Conservation (phyloP, 192 early-diverging fungal species). For the Gaertneriomyces sp. region DNA sequence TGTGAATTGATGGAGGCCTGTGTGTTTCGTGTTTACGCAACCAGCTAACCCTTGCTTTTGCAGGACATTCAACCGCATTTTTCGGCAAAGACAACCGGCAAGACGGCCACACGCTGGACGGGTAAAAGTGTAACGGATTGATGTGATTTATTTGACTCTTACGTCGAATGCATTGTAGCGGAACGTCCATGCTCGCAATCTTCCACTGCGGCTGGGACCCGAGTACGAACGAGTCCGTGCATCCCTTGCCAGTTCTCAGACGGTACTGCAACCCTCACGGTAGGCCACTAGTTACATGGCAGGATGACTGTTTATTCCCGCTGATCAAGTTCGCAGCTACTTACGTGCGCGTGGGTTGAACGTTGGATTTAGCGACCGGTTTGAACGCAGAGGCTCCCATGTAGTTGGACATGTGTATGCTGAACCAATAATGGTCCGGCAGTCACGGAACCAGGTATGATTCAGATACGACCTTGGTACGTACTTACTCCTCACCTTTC, state of each 20-base stretch:
- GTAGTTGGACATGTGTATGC: constrained; percentile 32
- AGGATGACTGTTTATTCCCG: background rate
- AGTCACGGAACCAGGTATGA: constrained; percentile 15
- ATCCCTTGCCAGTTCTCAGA: constrained; percentile 25
- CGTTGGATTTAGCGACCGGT: constrained; percentile 26
- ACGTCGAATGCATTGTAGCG: background rate
- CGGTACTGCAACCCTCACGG: constrained; percentile 40
- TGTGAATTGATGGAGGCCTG: constrained; percentile 17
- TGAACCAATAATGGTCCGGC: constrained; percentile 39
- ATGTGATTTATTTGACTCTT: background rate
- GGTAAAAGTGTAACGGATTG: background rate
- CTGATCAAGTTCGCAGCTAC: constrained; percentile 24
- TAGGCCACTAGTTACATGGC: background rate
- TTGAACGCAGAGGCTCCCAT: constrained; percentile 2
- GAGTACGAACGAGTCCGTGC: constrained; percentile 2
- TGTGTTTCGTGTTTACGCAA: background rate
- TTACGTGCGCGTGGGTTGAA: constrained; percentile 40
- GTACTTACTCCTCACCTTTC: background rate
- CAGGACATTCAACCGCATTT: background rate
- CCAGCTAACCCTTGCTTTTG: background rate
- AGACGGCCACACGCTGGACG: background rate
- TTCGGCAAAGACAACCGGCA: background rate
- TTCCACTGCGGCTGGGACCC: constrained; percentile 13
- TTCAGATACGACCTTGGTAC: background rate
- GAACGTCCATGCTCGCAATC: constrained; percentile 9